Evolutionary conservation across 2,329 filamentous ascomycete species (phyloP).

Genomic region (Colletotrichum cordylinicola): DNA sequence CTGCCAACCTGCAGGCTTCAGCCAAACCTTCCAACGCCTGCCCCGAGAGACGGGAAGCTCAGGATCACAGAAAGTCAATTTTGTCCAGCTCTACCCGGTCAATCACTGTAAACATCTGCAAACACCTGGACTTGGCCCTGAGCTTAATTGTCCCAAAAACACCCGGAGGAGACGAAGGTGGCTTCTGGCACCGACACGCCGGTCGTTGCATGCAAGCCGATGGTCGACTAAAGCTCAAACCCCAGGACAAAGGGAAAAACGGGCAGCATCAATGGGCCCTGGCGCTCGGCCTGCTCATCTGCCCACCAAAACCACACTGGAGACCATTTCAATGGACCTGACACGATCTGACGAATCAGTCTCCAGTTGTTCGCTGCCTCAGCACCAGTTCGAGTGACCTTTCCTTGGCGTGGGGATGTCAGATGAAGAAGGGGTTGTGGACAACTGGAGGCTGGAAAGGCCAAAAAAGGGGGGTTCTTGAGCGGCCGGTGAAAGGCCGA

Average conservation of each 20-base stretch:
- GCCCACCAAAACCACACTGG: background rate
- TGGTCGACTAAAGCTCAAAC: background rate
- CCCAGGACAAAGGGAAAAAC: background rate
- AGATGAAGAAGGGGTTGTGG: constrained; percentile 8
- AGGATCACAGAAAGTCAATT: background rate
- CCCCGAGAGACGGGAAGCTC: background rate
- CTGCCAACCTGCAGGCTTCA: background rate
- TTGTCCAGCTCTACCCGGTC: constrained; percentile 8
- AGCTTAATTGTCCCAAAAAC: background rate
- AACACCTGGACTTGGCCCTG: constrained; percentile 5
- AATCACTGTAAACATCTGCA: background rate
- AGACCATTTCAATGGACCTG: background rate
- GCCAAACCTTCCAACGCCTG: background rate
- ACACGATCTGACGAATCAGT: background rate
- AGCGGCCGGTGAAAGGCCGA: constrained; percentile 18
- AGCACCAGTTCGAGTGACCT: background rate
- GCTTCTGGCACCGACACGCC: background rate
- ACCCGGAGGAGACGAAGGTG: background rate
- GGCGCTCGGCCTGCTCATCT: constrained; percentile 1
- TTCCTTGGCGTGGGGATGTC: constrained; percentile 20
- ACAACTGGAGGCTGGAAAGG: constrained; percentile 4
- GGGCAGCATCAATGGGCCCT: background rate
- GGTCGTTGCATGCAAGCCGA: background rate
- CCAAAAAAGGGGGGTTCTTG: background rate
- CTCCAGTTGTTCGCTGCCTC: background rate